Conservation (phyloP, 768 basidiomycete species). For the Krasilnikovozyma curviuscula region DNA sequence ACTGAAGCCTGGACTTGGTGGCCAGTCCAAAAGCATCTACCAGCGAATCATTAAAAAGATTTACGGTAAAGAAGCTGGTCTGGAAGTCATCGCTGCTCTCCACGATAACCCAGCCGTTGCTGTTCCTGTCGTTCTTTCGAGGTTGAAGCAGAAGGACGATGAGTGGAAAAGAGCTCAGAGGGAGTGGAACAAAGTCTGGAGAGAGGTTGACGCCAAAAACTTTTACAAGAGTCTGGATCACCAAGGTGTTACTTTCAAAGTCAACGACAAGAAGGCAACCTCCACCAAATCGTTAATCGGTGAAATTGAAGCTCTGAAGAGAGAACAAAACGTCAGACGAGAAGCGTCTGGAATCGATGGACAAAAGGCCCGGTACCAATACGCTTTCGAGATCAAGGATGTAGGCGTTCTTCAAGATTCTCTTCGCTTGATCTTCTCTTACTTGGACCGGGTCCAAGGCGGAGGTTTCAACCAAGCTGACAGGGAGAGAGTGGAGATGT, state of each 20-base stretch:
- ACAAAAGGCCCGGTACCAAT: conserved; percentile 58
- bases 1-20: conserved; percentile 74
- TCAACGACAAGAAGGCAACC: conserved; percentile 57
- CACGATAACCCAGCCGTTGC: conserved; percentile 81
- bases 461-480: conserved; percentile 47
- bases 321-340: conserved; percentile 25
- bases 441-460: conserved; percentile 67
- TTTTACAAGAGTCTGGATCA: conserved; percentile 96
- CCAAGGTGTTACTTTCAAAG: conserved; percentile 84
- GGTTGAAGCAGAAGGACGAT: conserved; percentile 83
- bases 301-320: conserved; percentile 24
- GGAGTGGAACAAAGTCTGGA: conserved; percentile 93
- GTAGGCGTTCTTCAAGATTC: conserved; percentile 65
- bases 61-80: conserved; percentile 42
- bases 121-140: conserved; percentile 71
- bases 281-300: conserved; percentile 24
- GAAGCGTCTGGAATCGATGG: conserved; percentile 32
- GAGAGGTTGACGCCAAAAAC: conserved; percentile 84
- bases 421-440: conserved; percentile 73
- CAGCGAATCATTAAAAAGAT: conserved; percentile 84
- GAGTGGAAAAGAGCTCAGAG: conserved; percentile 89
- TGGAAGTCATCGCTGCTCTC: conserved; percentile 37
- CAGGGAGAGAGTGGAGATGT: conserved; percentile 62
- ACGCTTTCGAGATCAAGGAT: conserved; percentile 61
- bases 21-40: conserved; percentile 66